phyloP scores from a whole-genome alignment of 1,284 basidiomycete genomes.

The Boletus semigastroideus region DNA sequence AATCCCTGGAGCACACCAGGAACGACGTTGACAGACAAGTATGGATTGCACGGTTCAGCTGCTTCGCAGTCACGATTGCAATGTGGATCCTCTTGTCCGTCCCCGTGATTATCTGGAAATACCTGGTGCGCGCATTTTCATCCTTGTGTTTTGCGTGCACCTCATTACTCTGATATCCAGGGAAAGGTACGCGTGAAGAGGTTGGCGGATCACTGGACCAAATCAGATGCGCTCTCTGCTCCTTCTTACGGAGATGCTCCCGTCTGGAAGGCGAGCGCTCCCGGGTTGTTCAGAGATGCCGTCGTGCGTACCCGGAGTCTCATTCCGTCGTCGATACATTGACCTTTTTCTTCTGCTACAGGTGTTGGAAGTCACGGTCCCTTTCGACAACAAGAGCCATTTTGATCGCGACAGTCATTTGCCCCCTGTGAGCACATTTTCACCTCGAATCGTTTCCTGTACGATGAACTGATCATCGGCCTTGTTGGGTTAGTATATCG shows the following conservation, averaged over 20 bases:
- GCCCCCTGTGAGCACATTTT: slow-evolving; percentile 38
- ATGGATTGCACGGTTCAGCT: slow-evolving; percentile 40
- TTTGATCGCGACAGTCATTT: slow-evolving; percentile 48
- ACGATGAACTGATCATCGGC: slow-evolving; percentile 2
- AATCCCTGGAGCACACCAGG: slow-evolving; percentile 15
- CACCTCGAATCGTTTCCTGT: too few species aligned
- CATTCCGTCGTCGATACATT: not conserved
- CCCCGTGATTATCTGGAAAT: slow-evolving; percentile 53
- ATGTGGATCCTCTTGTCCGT: slow-evolving; percentile 41
- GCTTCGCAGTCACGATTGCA: slow-evolving; percentile 40
- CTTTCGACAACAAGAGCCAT: slow-evolving; percentile 32
- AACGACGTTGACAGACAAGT: slow-evolving; percentile 17
- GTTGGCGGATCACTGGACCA: slow-evolving; percentile 44
- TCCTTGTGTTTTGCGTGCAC: not conserved
- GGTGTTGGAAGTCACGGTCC: slow-evolving; percentile 44
- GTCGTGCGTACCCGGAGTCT: slow-evolving; percentile 35
- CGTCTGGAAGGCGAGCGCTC: slow-evolving; percentile 44
- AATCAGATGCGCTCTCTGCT: slow-evolving; percentile 38
- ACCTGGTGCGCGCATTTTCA: slow-evolving; percentile 37
- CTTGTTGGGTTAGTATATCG: slow-evolving; percentile 21
- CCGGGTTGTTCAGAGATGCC: slow-evolving; percentile 41
- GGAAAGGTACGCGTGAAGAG: slow-evolving; percentile 43
- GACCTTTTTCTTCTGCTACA: slow-evolving; percentile 20
- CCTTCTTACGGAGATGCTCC: slow-evolving; percentile 36
- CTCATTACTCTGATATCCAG: slow-evolving; percentile 27